Base-by-base conservation (phyloP, 768 basidiomycete species). In the Paxillus rubicundulus region DNA sequence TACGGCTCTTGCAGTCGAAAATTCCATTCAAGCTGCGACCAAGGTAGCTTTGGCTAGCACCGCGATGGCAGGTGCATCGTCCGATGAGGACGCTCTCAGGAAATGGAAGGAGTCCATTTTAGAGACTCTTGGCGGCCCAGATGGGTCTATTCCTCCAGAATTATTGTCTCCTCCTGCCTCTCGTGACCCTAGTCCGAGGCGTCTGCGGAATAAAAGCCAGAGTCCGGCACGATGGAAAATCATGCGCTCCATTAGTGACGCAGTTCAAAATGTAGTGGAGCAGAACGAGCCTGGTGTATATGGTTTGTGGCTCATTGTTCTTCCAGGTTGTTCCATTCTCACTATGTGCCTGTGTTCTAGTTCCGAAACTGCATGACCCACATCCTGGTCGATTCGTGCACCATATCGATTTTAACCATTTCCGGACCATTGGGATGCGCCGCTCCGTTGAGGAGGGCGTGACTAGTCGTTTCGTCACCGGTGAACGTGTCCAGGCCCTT, bases 341-440 rank as follows among this genome's bases (percentile, higher is more conserved):
- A 57, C 20, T 54, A 40, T 55, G 17, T 51, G 37, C 9, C 27
- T 33, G 33, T 33, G 30, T 13, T 40, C 4, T 57, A 89, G 87
- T 91, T 39, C 88, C 87, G 36, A 77, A 77, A 2, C 76, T 85
- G 17, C 73, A 81, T 54, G 89, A 89, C 66, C 80, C 87, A 49
- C 79, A 84, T 49, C 84, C 90, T 28, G 86, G 89, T 47, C 81
- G 89, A 54, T 89, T 87, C 63, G 85, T 97, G 33, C 86, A 82
- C 36, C 87, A 92, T 68, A 73, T 99, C 13, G 92, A 92, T 64
- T 99, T 99, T 64, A 95, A 92, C 61, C 93, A 96, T 67, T 99
- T 99, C 76, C 84, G 95, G 24, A 96, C 97, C 21, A 93, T 96
- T 50, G 96, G 96, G 0, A 94, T 98, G 85, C 82, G 92, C 45